Evolutionary conservation across 169 alveolate species (phyloP).

Genomic region (Babesia bovis): DNA sequence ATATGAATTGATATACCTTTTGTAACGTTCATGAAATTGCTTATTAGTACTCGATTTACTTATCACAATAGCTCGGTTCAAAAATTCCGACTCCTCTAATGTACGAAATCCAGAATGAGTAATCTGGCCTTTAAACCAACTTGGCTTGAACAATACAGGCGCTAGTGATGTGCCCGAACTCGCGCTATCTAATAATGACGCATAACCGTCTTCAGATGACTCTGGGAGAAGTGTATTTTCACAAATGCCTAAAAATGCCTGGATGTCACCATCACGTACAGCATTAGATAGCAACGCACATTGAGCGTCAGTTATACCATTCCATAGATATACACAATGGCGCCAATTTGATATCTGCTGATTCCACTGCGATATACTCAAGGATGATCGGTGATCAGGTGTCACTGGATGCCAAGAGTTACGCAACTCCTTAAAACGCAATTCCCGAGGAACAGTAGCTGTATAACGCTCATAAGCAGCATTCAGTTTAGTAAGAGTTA

Average conservation of each 20-base stretch:
- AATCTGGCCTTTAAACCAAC: slow-evolving; percentile 63
- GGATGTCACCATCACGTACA: slow-evolving; percentile 54
- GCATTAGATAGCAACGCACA: slow-evolving; percentile 50
- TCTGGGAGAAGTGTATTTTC: slow-evolving; percentile 34
- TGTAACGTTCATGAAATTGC: background rate
- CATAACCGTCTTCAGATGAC: slow-evolving; percentile 20
- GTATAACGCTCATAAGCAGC: slow-evolving; percentile 68
- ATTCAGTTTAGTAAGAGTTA: slow-evolving; percentile 72
- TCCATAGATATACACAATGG: slow-evolving; percentile 71
- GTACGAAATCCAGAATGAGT: slow-evolving; percentile 51
- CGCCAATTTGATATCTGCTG: slow-evolving; percentile 73
- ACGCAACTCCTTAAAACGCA: slow-evolving; percentile 51
- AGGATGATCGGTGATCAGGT: slow-evolving; percentile 65
- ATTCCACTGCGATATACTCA: slow-evolving; percentile 76
- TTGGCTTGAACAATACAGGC: slow-evolving; percentile 56
- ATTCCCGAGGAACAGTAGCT: slow-evolving; percentile 67
- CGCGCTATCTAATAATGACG: slow-evolving; percentile 28
- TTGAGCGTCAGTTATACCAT: slow-evolving; percentile 48
- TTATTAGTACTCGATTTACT: background rate
- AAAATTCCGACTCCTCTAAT: slow-evolving; percentile 36
- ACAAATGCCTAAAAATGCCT: slow-evolving; percentile 58
- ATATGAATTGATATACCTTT: slow-evolving; percentile 4
- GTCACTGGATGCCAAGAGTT: slow-evolving; percentile 75
- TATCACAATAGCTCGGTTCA: slow-evolving; percentile 7
- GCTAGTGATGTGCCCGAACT: background rate